Base-by-base conservation (phyloP, 2,329 filamentous ascomycete species). In the Calonectria honghensis region DNA sequence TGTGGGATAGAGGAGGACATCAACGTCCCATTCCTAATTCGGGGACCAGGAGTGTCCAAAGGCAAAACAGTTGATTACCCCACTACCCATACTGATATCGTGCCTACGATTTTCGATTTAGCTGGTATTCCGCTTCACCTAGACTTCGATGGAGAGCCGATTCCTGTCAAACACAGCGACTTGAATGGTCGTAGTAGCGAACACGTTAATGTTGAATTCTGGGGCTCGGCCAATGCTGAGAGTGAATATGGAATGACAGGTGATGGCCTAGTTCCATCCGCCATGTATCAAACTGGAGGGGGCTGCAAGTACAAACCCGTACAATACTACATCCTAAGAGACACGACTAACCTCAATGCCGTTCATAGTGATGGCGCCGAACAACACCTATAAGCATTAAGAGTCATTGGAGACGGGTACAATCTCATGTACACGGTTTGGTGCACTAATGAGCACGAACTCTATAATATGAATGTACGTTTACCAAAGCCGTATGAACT, bases 391-490 rank as follows among this genome's bases (percentile, higher is more conserved):
- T 5, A 51, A 51, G 29, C n/a, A 27, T n/a, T 51, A 11, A 20
- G 48, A 51, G 48, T 51, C n/a, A 51, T 51, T 27, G 48, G 48
- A 24, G n/a, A 51, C 27, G n/a, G n/a, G 11, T 51, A 51, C 27
- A 51, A 51, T 51, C 48, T 51, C 6, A 51, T 51, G 48, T 51
- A 51, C 27, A 51, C 48, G n/a, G 48, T 51, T 24, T 51, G 48
- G 48, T 51, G 48, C n/a, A 51, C 48, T 11, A 51, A 51, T 27
- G 48, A 51, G 48, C 48, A 51, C n/a, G 48, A 51, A 24, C n/a
- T 51, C 48, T 51, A 51, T 27, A 24, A 51, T 7, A 51, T 51
- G 48, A 27, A n/a, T 27, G 48, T 51, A 27, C 3, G 48, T 51
- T 16, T 16, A 11, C 13, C 6, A 45, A 45, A 14, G 4, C 39